phyloP scores from a whole-genome alignment of 2,329 filamentous ascomycete genomes.

The Gremmenia infestans region DNA sequence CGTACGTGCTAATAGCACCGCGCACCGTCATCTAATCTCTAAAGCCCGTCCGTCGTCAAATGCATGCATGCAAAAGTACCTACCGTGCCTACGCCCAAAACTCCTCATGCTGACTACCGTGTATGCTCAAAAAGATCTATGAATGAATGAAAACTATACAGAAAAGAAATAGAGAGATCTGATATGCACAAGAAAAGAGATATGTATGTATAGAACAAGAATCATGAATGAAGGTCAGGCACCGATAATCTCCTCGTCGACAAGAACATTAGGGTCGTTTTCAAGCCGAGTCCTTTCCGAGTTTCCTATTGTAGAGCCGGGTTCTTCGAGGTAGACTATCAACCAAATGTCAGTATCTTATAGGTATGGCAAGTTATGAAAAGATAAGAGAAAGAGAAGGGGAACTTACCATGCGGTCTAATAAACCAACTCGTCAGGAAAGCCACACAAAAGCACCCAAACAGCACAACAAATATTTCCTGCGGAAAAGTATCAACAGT shows the following conservation, averaged over 20 bases:
- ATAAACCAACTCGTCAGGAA: constrained; percentile 67
- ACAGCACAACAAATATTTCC: constrained; percentile 74
- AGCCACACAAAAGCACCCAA: constrained; percentile 59
- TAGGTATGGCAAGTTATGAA: background rate
- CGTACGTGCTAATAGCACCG: no score
- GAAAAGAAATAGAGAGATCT: background rate
- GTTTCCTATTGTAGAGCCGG: background rate
- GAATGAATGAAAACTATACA: background rate
- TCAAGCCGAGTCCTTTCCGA: background rate
- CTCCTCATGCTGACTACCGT: no score
- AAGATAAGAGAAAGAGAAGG: background rate
- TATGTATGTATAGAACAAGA: background rate
- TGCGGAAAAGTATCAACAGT: constrained; percentile 77
- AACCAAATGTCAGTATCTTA: background rate
- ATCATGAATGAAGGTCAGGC: background rate
- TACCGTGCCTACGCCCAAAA: no score
- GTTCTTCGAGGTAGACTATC: constrained; percentile 7
- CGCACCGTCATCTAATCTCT: no score
- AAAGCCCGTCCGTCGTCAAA: no score
- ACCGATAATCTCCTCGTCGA: constrained; percentile 7
- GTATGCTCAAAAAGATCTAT: no score
- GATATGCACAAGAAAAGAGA: background rate
- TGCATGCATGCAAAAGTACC: no score
- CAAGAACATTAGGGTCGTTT: constrained; percentile 1
- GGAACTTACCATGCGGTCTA: constrained; percentile 63